Evolutionary conservation across 306 rosid genomes (phyloP).

Genomic region (Quercus alba): DNA sequence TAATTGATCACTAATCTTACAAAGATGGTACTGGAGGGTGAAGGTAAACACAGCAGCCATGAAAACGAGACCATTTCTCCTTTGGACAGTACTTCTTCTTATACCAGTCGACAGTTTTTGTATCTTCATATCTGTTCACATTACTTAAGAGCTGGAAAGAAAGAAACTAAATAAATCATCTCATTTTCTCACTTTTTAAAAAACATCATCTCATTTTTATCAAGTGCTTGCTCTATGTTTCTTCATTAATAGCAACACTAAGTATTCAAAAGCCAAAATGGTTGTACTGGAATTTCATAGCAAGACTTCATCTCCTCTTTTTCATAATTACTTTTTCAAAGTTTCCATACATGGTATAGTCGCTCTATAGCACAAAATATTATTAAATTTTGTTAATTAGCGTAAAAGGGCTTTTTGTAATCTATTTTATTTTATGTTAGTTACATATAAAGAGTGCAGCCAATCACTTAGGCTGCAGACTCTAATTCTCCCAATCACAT

Average conservation of each 20-base stretch:
- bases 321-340: background rate
- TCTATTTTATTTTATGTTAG: too few species aligned
- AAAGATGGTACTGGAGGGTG: constrained; percentile 33
- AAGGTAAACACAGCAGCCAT: constrained; percentile 68
- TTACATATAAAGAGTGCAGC: too few species aligned
- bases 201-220: constrained; percentile 12
- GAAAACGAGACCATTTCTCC: constrained; percentile 67
- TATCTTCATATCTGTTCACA: constrained; percentile 45
- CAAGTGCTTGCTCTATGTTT: constrained; percentile 1
- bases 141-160: constrained; percentile 67
- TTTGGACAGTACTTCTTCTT: constrained; percentile 78
- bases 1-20: constrained; percentile 48
- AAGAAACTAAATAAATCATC: constrained; percentile 1
- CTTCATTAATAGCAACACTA: constrained; percentile 4
- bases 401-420: too few species aligned
- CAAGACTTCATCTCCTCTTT: constrained; percentile 2
- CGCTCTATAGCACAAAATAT: background rate
- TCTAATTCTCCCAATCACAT: too few species aligned
- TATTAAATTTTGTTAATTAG: background rate
- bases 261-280: background rate
- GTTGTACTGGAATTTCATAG: background rate
- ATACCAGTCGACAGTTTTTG: constrained; percentile 44
- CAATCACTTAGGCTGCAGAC: too few species aligned
- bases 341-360: background rate
- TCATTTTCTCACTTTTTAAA: background rate